Percentiles rank a stretch among this genome's conserved stretches.
Evolutionary conservation across 2,329 filamentous ascomycete genomes (phyloP).

Genomic region (Paecilomyces sp.): DNA sequence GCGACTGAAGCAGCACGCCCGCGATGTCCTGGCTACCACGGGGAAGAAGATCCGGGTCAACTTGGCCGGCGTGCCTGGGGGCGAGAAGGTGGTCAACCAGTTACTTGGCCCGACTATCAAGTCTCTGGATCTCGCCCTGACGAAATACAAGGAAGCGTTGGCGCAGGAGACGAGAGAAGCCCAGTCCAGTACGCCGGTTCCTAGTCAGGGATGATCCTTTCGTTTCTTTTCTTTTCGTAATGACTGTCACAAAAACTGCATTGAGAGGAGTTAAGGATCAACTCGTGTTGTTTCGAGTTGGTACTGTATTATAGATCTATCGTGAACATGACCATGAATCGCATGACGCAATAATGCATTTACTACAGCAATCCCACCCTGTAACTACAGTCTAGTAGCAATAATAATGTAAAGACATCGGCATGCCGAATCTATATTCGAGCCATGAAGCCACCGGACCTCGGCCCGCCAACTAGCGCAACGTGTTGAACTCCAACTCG

Average conservation of each 20-base stretch:
- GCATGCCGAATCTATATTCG: conserved; percentile 22
- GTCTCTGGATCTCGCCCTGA: conserved; percentile 62
- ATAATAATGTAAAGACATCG: conserved; percentile 5
- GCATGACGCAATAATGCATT: background rate
- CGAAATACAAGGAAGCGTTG: conserved; percentile 64
- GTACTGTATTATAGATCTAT: conserved; percentile 3
- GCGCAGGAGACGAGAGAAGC: conserved; percentile 49
- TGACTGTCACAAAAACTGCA: background rate
- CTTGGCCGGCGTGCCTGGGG: conserved; percentile 60
- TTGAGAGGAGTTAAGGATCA: background rate
- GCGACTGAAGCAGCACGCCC: conserved; percentile 61
- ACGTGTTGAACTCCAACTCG: conserved; percentile 8
- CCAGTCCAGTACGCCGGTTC: background rate
- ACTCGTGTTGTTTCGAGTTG: background rate
- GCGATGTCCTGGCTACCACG: conserved; percentile 63
- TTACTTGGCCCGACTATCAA: conserved; percentile 68
- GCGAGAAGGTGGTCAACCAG: conserved; percentile 65
- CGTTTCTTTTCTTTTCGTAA: background rate
- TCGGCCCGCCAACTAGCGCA: background rate
- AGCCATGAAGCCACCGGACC: background rate
- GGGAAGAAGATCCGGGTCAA: conserved; percentile 67
- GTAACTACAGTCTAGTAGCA: no score
- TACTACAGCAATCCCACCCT: no score
- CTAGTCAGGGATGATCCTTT: background rate
- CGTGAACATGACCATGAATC: background rate